Evolutionary conservation across 257 asterid genomes (phyloP).

Genomic region (Leonotis leonurus): DNA sequence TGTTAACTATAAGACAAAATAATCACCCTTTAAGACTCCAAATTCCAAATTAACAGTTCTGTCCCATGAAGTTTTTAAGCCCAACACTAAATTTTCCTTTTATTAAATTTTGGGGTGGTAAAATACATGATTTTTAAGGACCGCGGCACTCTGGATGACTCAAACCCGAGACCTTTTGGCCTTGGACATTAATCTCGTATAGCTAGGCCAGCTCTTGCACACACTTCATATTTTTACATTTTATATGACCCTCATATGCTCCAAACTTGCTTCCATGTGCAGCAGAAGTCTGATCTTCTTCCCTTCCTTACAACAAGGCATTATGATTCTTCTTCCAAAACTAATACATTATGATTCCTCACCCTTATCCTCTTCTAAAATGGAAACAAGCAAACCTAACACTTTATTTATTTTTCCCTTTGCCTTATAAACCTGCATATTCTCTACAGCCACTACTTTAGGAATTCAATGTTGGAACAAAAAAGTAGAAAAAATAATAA

Average conservation of each 20-base stretch:
- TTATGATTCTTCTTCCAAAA: neutral
- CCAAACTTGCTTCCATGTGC: neutral
- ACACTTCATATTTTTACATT: too few species aligned
- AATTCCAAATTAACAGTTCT: neutral
- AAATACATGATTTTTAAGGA: too few species aligned
- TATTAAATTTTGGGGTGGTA: too few species aligned
- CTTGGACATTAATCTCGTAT: too few species aligned
- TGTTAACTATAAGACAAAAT: neutral
- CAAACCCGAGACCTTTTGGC: too few species aligned
- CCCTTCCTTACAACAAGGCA: neutral
- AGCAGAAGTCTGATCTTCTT: neutral
- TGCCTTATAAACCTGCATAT: neutral
- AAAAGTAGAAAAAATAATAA: too few species aligned
- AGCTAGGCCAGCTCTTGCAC: too few species aligned
- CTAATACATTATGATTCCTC: neutral
- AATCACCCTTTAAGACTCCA: neutral
- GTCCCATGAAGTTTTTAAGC: neutral
- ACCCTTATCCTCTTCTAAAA: neutral
- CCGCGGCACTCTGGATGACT: too few species aligned
- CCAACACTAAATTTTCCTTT: too few species aligned
- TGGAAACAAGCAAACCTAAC: neutral
- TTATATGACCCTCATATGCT: too few species aligned
- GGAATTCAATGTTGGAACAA: neutral
- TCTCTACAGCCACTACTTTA: neutral
- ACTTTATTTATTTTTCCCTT: neutral